Conservation (phyloP, 2,329 filamentous ascomycete species). For the Elsinoe perseae region DNA sequence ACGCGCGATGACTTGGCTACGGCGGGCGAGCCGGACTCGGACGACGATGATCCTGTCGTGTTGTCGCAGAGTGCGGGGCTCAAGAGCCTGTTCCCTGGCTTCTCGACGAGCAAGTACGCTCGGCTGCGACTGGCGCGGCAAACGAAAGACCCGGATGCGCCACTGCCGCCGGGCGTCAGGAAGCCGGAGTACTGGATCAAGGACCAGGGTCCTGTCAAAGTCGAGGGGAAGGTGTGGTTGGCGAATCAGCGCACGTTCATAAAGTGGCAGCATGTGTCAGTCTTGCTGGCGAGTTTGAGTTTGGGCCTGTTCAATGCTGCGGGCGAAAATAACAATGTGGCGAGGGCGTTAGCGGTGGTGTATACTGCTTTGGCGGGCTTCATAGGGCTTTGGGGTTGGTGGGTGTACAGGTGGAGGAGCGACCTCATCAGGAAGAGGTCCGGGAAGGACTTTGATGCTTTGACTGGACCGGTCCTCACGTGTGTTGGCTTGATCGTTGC, state of each 20-base stretch:
- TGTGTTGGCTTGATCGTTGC: conserved; percentile 71
- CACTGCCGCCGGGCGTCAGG: conserved; percentile 77
- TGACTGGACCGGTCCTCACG: conserved; percentile 75
- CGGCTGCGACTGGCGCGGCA: conserved; percentile 35
- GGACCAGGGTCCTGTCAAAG: conserved; percentile 80
- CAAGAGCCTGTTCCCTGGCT: conserved; percentile 68
- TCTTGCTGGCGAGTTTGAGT: conserved; percentile 76
- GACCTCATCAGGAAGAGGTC: conserved; percentile 77
- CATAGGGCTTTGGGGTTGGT: conserved; percentile 79
- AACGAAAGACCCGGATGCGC: conserved; percentile 41
- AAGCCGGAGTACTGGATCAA: conserved; percentile 87
- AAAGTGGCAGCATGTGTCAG: conserved; percentile 94
- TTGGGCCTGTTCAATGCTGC: conserved; percentile 85
- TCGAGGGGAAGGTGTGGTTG: conserved; percentile 97
- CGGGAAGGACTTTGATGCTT: conserved; percentile 86
- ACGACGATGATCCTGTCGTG: conserved; percentile 39
- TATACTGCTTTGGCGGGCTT: conserved; percentile 79
- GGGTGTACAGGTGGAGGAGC: conserved; percentile 66
- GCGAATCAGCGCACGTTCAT: conserved; percentile 97
- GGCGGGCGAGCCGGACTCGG: conserved; percentile 41
- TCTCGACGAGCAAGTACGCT: conserved; percentile 73
- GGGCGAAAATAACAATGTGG: conserved; percentile 63
- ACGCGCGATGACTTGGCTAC: conserved; percentile 26
- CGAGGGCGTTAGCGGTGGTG: conserved; percentile 68
- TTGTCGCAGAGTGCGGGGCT: conserved; percentile 36